Conservation (phyloP, 1,284 basidiomycete species). For the Sporisorium graminicola region DNA sequence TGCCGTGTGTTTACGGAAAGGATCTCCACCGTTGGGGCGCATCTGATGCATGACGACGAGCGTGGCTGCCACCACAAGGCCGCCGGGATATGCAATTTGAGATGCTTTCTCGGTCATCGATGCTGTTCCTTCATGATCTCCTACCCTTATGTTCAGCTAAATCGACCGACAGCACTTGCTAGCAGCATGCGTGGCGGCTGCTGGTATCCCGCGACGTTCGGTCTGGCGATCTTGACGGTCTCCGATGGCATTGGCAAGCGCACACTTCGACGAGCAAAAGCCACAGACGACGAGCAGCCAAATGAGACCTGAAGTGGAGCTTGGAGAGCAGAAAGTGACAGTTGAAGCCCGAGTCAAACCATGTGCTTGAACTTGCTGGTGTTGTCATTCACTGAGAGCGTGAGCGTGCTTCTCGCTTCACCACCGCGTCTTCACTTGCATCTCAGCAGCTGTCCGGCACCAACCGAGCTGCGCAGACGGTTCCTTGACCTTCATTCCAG, state of each 20-base stretch:
- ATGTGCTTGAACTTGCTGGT: slow-evolving; percentile 1
- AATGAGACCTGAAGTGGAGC: background rate
- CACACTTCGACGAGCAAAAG: background rate
- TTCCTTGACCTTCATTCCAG: background rate
- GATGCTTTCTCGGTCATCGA: background rate
- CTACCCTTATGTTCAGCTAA: background rate
- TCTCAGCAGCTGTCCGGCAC: background rate
- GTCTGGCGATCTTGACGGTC: background rate
- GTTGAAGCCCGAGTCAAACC: background rate
- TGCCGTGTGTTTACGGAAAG: background rate
- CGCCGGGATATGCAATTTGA: background rate
- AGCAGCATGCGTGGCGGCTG: background rate
- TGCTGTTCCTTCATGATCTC: background rate
- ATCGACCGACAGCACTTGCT: background rate
- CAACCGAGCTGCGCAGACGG: background rate
- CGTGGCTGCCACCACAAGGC: no score
- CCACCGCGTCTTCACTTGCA: background rate
- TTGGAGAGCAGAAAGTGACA: background rate
- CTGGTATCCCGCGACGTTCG: background rate
- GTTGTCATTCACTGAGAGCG: no score
- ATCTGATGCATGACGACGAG: slow-evolving; percentile 4
- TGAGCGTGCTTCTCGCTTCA: background rate
- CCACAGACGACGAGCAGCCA: background rate
- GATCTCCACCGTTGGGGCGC: background rate
- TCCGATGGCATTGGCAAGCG: background rate